Evolutionary conservation across 257 asterid genomes (phyloP), one percentile per base, ranked within the genome.

Genomic region (Solanum gracilifrons): DNA sequence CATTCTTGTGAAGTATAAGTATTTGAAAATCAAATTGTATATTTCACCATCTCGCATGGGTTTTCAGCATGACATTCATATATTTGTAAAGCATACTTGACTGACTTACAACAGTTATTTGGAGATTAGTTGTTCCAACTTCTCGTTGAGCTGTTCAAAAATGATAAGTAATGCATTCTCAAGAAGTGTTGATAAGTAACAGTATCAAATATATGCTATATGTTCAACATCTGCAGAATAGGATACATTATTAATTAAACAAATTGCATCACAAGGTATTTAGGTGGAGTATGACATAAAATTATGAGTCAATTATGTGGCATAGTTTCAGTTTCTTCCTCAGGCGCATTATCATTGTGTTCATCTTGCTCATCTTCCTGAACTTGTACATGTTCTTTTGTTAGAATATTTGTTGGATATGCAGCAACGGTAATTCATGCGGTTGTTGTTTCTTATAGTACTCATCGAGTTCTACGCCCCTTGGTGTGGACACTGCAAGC

Each of bases 401-500:
- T 46, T 36, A 29, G 39, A 80, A 46, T 48, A 5, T 29, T 46
- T 18, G 5, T 51, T 80, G 85, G 69, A 48, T 18, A 48, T 80
- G 85, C 41, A 29, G 36, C 23, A n/a, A 31, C 33, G n/a, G 84
- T 89, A 55, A 86, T 88, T 23, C 41, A 16, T 85, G 55, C 55
- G 86, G 84, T 23, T 85, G 73, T 82, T 79, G 73, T 29, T 7
- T 82, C 32, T 69, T 88, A 87, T 96, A 95, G 98, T 95, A 84
- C 89, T 96, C 8, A 62, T 96, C 84, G 98, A 95, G 92, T 92
- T 96, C 85, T 95, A 96, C 64, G 99, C 99, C 87, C 99, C 98
- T 23, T 96, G 98, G 98, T 96, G 99, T 87, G 97, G 96, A 69
- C 98, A 95, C 95, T 94, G 99, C 95, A 94, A 95, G 88, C 92